phyloP scores from a whole-genome alignment of 352 stramenopile genomes.

The Blastocystis sp. region DNA sequence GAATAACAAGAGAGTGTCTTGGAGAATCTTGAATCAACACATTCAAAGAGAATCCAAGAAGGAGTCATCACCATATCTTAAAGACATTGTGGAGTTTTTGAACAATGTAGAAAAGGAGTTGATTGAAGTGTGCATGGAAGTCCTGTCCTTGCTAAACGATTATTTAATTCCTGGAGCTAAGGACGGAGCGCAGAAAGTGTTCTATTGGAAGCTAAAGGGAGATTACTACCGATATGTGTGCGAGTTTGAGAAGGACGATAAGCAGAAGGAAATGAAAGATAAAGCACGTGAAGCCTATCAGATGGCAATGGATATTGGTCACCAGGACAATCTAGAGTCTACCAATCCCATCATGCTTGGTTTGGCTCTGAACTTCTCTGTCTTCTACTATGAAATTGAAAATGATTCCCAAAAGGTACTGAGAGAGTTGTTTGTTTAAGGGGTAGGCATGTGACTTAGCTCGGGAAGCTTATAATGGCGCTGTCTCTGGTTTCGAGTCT shows the following conservation, averaged over 20 bases:
- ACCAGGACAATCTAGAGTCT: constrained; percentile 80
- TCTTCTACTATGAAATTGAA: constrained; percentile 99
- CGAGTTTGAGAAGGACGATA: constrained; percentile 90
- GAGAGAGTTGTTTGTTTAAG: no score
- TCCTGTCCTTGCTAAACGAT: constrained; percentile 91
- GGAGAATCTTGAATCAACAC: constrained; percentile 70
- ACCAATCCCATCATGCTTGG: constrained; percentile 97
- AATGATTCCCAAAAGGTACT: constrained; percentile 84
- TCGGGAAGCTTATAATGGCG: constrained; percentile 94
- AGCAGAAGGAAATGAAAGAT: constrained; percentile 76
- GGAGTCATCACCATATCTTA: constrained; percentile 32
- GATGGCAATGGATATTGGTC: constrained; percentile 44
- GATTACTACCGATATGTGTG: constrained; percentile 98
- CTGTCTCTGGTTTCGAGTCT: constrained; percentile 96
- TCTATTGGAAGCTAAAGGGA: constrained; percentile 99
- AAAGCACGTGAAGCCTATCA: constrained; percentile 37
- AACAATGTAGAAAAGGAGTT: constrained; percentile 79
- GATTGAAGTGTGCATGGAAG: constrained; percentile 90
- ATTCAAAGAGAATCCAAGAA: constrained; percentile 50
- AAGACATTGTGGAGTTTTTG: constrained; percentile 35
- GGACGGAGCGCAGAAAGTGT: constrained; percentile 92
- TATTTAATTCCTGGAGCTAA: constrained; percentile 84
- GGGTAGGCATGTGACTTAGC: constrained; percentile 83
- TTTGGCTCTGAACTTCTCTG: constrained; percentile 93
- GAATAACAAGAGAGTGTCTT: constrained; percentile 89